A percentile compares a stretch with the other conserved stretches of the same genome.
Evolutionary conservation across 371 early-diverging fungal species (phyloP).

Genomic region (Rhizopus delemar): DNA sequence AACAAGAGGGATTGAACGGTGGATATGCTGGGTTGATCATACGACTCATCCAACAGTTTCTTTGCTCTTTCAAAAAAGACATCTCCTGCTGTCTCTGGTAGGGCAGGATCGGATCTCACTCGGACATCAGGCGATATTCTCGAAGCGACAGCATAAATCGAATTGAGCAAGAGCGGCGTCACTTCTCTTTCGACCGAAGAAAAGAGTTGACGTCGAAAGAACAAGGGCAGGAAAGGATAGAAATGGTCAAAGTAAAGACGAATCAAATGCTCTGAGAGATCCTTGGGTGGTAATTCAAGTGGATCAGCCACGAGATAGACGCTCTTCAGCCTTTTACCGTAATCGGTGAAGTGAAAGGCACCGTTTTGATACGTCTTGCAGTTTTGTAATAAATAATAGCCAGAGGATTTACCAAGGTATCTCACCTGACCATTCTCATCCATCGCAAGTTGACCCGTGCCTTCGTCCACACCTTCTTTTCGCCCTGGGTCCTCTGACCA

Average conservation of each 20-base stretch:
- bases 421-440: slow-evolving; percentile 50
- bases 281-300: slow-evolving; percentile 48
- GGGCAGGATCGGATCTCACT: slow-evolving; percentile 35
- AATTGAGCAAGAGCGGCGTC: slow-evolving; percentile 50
- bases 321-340: slow-evolving; percentile 26
- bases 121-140: slow-evolving; percentile 43
- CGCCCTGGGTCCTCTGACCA: slow-evolving; percentile 3
- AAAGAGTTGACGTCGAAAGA: slow-evolving; percentile 40
- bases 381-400: slow-evolving; percentile 43
- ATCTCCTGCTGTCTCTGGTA: slow-evolving; percentile 45
- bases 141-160: slow-evolving; percentile 55
- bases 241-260: slow-evolving; percentile 53
- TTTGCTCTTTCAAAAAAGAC: slow-evolving; percentile 51
- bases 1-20: slow-evolving; percentile 62
- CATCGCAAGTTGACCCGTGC: slow-evolving; percentile 43
- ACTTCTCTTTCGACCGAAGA: slow-evolving; percentile 24
- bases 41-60: slow-evolving; percentile 52
- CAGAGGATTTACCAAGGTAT: slow-evolving; percentile 51
- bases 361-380: slow-evolving; percentile 48
- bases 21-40: slow-evolving; percentile 57
- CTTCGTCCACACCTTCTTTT: slow-evolving; percentile 26
- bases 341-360: slow-evolving; percentile 39
- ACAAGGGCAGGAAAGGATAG: slow-evolving; percentile 55
- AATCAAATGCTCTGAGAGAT: slow-evolving; percentile 56
- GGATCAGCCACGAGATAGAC: slow-evolving; percentile 20